Conservation (phyloP, 257 asterid species). For the Solanum paucissectum region DNA sequence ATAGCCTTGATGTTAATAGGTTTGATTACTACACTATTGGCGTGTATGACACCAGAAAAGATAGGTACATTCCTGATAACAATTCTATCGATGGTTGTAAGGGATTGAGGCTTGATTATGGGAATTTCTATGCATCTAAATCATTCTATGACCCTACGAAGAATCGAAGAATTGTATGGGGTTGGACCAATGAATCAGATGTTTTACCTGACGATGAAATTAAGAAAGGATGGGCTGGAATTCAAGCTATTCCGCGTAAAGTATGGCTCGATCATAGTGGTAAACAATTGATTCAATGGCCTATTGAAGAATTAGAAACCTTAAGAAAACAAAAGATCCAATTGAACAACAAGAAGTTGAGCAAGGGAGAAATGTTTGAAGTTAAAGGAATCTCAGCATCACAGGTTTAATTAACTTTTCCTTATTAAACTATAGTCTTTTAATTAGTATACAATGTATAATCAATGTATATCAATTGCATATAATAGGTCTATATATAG, state of each 20-base stretch:
- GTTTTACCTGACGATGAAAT: conserved; percentile 9
- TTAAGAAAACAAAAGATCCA: conserved; percentile 20
- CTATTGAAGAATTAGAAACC: conserved; percentile 29
- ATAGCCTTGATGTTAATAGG: conserved; percentile 29
- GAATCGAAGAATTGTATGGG: conserved; percentile 39
- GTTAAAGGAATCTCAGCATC: conserved; percentile 35
- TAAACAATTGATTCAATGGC: conserved; percentile 43
- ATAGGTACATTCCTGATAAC: conserved; percentile 26
- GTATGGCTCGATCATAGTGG: conserved; percentile 29
- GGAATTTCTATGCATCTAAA: conserved; percentile 48
- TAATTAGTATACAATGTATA: not conserved
- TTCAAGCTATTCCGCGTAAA: conserved; percentile 40
- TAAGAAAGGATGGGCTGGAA: conserved; percentile 45
- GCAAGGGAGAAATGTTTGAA: conserved; percentile 15
- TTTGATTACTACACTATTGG: conserved; percentile 42
- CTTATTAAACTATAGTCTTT: not conserved
- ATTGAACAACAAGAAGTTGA: conserved; percentile 5
- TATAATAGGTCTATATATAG: not conserved
- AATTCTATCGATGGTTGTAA: conserved; percentile 23
- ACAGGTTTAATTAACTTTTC: conserved; percentile 10
- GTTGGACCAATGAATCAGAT: conserved; percentile 47
- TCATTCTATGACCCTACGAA: conserved; percentile 31
- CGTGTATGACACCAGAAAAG: conserved; percentile 4
- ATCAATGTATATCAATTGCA: not conserved
- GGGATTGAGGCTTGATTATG: conserved; percentile 40